Evolutionary conservation across 225 moss, liverwort and hornwort genomes (phyloP), one percentile per base, ranked within the genome.

Genomic region (Polytrichum formosum): DNA sequence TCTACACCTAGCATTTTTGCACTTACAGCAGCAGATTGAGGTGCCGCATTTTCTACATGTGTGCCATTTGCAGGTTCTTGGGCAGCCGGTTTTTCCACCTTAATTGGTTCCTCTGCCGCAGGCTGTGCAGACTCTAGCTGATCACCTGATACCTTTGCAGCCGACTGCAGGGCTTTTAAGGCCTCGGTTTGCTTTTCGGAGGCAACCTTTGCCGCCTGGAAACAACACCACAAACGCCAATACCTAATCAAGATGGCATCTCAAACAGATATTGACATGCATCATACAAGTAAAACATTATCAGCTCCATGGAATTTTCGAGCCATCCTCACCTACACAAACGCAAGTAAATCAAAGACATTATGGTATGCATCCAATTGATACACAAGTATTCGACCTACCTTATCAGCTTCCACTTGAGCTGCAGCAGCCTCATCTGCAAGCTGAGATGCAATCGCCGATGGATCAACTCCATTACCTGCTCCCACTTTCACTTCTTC

Each of bases 321-420:
- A 8, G 37, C 13, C 10, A 13, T 37, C 13, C 46, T 46, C 46
- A 46, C 13, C 4, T 13, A 46, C 13, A 3, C 4, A 4, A 46
- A 46, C 16, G 4, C 46, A 46, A 46, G 46, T 13, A 46, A 13
- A 46, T 4, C 16, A 46, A 46, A 2, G 10, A 37, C 37, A 10
- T 37, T 37, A 37, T 10, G 46, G 46, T 16, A 46, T 13, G 46
- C 3, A 46, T 13, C 46, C 13, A 46, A 46, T 46, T 8, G 8
- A 33, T 33, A 33, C 1, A 8, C 33, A 33, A 33, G 33, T 33
- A 33, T 21, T 22, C 6, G 7, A 29, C 63, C 22, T 73, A 73
- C 78, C 69, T 78, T 69, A 23, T 69, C 69, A 59, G 69, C 68
- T 73, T 73, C 73, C 30, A 69, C 69, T 33, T 69, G 65, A 59